These are phyloP conservation scores for Periconia macrospinosa DNA, from an alignment of 2,329 filamentous ascomycete species.

Conservation along the genomic window DNA sequence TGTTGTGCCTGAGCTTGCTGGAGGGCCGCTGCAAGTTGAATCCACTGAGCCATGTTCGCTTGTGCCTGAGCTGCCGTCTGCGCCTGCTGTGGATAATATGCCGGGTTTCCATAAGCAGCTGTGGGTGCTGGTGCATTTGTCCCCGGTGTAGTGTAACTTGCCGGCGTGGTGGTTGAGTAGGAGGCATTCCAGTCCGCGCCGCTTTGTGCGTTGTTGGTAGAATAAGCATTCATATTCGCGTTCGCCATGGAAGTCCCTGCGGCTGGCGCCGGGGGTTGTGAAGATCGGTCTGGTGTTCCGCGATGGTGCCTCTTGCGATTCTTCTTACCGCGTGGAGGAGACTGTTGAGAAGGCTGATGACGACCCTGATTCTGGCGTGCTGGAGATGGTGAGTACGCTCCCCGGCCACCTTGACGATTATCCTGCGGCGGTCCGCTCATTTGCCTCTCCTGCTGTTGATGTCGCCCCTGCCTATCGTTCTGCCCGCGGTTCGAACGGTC, in stretches of 20 bases:
- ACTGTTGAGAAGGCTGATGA: slow-evolving; percentile 22
- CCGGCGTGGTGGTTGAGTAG: slow-evolving; percentile 16
- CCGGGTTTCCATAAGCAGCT: slow-evolving; percentile 34
- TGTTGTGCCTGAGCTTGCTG: slow-evolving; percentile 15
- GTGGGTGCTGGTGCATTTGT: slow-evolving; percentile 18
- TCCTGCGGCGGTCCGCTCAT: slow-evolving; percentile 18
- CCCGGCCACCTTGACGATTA: slow-evolving; percentile 9
- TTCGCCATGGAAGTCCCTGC: not conserved
- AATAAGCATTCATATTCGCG: slow-evolving; percentile 14
- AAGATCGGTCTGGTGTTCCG: slow-evolving; percentile 19
- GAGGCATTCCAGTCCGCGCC: slow-evolving; percentile 12
- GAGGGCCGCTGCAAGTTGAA: slow-evolving; percentile 17
- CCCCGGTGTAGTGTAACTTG: slow-evolving; percentile 16
- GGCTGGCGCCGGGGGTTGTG: slow-evolving; percentile 15
- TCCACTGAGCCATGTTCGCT: slow-evolving; percentile 15
- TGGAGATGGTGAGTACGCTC: slow-evolving; percentile 25
- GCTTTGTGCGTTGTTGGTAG: slow-evolving; percentile 11
- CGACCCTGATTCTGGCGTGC: slow-evolving; percentile 24
- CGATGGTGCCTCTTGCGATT: slow-evolving; percentile 32
- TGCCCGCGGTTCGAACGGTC: slow-evolving; percentile 29
- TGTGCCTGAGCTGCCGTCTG: slow-evolving; percentile 6
- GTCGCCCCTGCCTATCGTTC: slow-evolving; percentile 23
- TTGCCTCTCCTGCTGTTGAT: slow-evolving; percentile 29
- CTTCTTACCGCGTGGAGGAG: slow-evolving; percentile 30
- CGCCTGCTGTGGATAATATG: slow-evolving; percentile 26